phyloP scores from a whole-genome alignment of 1,139 yeast species.

The Candida neerlandica region DNA sequence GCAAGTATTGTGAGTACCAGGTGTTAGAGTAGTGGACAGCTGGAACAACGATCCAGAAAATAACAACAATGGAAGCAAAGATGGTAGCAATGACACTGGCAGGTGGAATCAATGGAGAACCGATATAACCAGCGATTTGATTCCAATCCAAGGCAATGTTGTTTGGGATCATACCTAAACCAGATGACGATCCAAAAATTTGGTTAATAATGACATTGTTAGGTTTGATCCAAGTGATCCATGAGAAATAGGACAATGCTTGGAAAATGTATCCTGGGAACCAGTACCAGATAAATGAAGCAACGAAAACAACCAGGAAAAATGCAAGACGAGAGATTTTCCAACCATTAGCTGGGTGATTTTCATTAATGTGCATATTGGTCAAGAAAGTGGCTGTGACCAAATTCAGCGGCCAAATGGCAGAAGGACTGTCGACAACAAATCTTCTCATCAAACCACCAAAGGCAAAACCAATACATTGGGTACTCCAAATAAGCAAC shows the following conservation, averaged over 20 bases:
- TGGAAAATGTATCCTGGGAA: slow-evolving; percentile 46
- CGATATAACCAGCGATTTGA: slow-evolving; percentile 55
- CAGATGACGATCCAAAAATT: slow-evolving; percentile 60
- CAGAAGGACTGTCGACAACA: slow-evolving; percentile 61
- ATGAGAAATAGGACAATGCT: slow-evolving; percentile 37
- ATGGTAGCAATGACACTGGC: slow-evolving; percentile 57
- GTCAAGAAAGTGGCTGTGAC: slow-evolving; percentile 51
- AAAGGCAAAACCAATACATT: slow-evolving; percentile 64
- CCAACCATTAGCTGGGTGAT: slow-evolving; percentile 53
- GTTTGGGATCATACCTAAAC: slow-evolving; percentile 62
- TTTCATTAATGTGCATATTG: slow-evolving; percentile 61
- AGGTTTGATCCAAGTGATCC: slow-evolving; percentile 48
- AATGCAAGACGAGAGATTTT: slow-evolving; percentile 39
- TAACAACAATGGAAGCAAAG: slow-evolving; percentile 43
- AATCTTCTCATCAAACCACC: slow-evolving; percentile 62
- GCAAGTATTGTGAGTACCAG: slow-evolving; percentile 48
- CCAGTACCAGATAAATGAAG: slow-evolving; percentile 41
- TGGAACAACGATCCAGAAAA: slow-evolving; percentile 47
- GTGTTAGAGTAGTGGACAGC: slow-evolving; percentile 45
- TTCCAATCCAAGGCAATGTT: slow-evolving; percentile 46
- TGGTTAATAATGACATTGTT: slow-evolving; percentile 56
- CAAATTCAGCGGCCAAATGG: slow-evolving; percentile 69
- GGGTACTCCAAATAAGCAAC: slow-evolving; percentile 55
- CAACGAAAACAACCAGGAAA: slow-evolving; percentile 30
- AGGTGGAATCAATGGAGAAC: slow-evolving; percentile 72